phyloP scores from a whole-genome alignment of 768 basidiomycete genomes.

The Mycena amicta region DNA sequence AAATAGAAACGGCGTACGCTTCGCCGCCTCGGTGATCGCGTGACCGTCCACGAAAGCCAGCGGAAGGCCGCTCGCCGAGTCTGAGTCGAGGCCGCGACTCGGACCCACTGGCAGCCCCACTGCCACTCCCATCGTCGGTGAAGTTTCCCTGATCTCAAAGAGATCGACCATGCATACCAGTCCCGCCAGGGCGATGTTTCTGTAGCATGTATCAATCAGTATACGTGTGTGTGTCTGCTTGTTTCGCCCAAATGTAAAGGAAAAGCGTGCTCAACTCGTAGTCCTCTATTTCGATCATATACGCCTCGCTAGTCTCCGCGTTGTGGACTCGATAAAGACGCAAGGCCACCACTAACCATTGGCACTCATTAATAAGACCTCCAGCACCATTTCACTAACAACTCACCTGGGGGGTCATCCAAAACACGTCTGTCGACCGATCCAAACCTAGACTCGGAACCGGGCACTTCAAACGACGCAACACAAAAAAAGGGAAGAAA shows the following conservation, averaged over 20 bases:
- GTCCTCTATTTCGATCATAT: constrained; percentile 50
- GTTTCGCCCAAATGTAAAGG: too few relatives aligned
- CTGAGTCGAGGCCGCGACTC: background rate
- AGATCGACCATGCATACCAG: constrained; percentile 74
- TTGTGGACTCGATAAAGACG: constrained; percentile 51
- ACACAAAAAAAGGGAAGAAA: background rate
- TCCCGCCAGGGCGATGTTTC: constrained; percentile 57
- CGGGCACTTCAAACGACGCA: background rate
- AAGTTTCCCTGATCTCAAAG: constrained; percentile 34
- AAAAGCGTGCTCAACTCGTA: constrained; percentile 45
- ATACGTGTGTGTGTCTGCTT: too few relatives aligned
- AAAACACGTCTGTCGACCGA: constrained; percentile 67
- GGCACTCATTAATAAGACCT: too few relatives aligned
- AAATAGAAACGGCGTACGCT: constrained; percentile 9
- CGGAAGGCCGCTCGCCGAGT: background rate
- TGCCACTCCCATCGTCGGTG: too few relatives aligned
- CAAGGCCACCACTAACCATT: constrained; percentile 39
- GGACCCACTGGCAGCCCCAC: too few relatives aligned
- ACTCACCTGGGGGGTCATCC: constrained; percentile 59
- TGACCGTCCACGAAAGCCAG: background rate
- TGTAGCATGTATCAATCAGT: too few relatives aligned
- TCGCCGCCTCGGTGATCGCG: constrained; percentile 1
- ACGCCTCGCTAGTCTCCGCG: constrained; percentile 36
- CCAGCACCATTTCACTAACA: background rate
- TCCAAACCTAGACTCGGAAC: constrained; percentile 45